Evolutionary conservation across 2,329 filamentous ascomycete species (phyloP).

Genomic region (Pseudocercospora crystallina): DNA sequence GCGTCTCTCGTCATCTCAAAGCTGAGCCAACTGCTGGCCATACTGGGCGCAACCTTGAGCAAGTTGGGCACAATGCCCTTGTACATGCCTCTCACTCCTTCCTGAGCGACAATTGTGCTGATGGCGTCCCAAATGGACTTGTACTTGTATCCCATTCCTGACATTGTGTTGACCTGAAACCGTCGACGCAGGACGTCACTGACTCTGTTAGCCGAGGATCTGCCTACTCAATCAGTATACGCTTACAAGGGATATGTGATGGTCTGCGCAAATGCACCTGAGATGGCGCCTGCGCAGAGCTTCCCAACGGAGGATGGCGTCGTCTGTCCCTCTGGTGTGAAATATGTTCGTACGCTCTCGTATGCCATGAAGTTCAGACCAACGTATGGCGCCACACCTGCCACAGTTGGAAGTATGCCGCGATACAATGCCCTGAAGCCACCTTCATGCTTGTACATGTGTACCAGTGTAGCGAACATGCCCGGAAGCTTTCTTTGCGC

Average conservation of each 20-base stretch:
- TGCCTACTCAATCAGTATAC: background rate
- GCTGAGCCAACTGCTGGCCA: conserved; percentile 97
- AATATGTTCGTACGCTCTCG: conserved; percentile 77
- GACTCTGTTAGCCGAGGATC: background rate
- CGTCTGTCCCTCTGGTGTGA: conserved; percentile 84
- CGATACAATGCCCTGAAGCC: conserved; percentile 84
- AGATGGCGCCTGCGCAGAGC: conserved; percentile 83
- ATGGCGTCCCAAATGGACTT: conserved; percentile 83
- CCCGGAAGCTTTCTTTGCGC: conserved; percentile 66
- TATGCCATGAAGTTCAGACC: conserved; percentile 99
- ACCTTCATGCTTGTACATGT: conserved; percentile 90
- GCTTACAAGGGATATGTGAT: conserved; percentile 97
- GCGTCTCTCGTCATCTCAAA: conserved; percentile 93
- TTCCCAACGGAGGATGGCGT: conserved; percentile 80
- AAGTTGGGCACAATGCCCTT: conserved; percentile 95
- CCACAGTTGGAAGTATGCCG: conserved; percentile 89
- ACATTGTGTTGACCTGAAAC: conserved; percentile 99
- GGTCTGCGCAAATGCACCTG: conserved; percentile 94
- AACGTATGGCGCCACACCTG: conserved; percentile 94
- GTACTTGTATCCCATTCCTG: conserved; percentile 95
- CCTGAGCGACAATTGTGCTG: conserved; percentile 74
- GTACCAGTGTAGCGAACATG: conserved; percentile 80
- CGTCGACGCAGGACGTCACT: conserved; percentile 89
- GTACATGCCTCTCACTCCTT: conserved; percentile 83
- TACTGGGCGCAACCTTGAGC: conserved; percentile 94